phyloP scores from a whole-genome alignment of 768 basidiomycete species.

The Boletellus ananas region DNA sequence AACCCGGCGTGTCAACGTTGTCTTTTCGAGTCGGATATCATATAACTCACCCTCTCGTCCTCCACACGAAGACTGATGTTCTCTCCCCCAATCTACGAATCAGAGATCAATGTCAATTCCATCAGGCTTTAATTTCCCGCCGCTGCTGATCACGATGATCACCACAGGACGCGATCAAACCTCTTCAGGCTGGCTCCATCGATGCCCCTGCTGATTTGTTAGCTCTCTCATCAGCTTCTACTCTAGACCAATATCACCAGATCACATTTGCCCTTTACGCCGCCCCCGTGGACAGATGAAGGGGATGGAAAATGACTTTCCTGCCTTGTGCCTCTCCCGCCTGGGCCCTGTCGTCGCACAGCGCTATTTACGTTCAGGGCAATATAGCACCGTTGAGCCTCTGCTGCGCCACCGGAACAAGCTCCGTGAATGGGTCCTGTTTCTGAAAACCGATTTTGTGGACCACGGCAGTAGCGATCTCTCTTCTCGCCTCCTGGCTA shows the following conservation, averaged over 20 bases:
- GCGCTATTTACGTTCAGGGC: background rate
- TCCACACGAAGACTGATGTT: background rate
- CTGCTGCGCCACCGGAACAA: slow-evolving; percentile 17
- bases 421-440: slow-evolving; percentile 24
- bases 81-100: slow-evolving; percentile 14
- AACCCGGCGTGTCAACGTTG: too few relatives aligned
- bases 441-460: slow-evolving; percentile 22
- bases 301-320: slow-evolving; percentile 9
- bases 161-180: slow-evolving; percentile 16
- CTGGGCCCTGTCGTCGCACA: slow-evolving; percentile 14
- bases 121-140: background rate
- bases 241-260: slow-evolving; percentile 13
- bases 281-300: slow-evolving; percentile 14
- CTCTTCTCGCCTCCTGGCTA: slow-evolving; percentile 21
- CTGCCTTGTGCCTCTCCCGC: slow-evolving; percentile 13
- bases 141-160: background rate
- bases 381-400: background rate
- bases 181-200: slow-evolving; percentile 23
- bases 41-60: background rate
- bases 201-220: slow-evolving; percentile 17
- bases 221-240: slow-evolving; percentile 19
- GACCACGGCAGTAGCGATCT: slow-evolving; percentile 17
- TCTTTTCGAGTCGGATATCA: background rate
- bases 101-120: slow-evolving; percentile 16
- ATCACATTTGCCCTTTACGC: slow-evolving; percentile 21